Base-by-base conservation (phyloP, 2,329 filamentous ascomycete species). In the Aureobasidium mangrovei region DNA sequence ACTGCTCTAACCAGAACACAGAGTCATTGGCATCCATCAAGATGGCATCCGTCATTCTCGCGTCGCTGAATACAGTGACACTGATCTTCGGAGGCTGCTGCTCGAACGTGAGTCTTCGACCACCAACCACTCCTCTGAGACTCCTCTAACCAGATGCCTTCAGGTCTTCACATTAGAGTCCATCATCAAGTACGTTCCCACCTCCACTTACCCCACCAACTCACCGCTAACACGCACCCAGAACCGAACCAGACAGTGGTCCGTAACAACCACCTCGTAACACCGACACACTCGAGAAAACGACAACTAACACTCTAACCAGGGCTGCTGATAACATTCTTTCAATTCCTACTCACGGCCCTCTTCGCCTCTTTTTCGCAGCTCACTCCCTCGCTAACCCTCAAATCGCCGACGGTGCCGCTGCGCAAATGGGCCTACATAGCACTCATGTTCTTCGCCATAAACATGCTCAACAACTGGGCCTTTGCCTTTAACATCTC, bases 401-500 rank as follows among this genome's bases (percentile, higher is more conserved):
- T 97, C 42, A 82, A 81, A 55, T 81, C 81, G 18, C 90, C 91
- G 60, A 83, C 82, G 49, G 88, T 97, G 3, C 93, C 93, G 0
- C 75, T 97, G 53, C 78, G 78, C 45, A 86, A 88, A 66, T 97
- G 93, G 91, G 67, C 88, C 47, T 76, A 91, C 64, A 96, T 95
- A 66, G 95, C 95, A 40, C 74, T 86, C 3, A 80, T 96, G 62
- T 97, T 97, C 72, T 93, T 95, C 68, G 80, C 81, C 58, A 93
- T 98, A 71, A 98, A 97, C 64, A 82, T 97, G 56, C 74, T 98
- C 65, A 98, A 98, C 72, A 98, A 98, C 64, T 91, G 91, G 76
- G 93, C 91, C 5, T 98, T 98, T 69, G 91, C 89, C 59, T 98
- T 96, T 72, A 84, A 90, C 62, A 97, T 98, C 55, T 95, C 90